Percentiles rank a stretch among this genome's conserved stretches.
Conservation (phyloP, 352 stramenopile species). For the Phytophthora citrophthora region DNA sequence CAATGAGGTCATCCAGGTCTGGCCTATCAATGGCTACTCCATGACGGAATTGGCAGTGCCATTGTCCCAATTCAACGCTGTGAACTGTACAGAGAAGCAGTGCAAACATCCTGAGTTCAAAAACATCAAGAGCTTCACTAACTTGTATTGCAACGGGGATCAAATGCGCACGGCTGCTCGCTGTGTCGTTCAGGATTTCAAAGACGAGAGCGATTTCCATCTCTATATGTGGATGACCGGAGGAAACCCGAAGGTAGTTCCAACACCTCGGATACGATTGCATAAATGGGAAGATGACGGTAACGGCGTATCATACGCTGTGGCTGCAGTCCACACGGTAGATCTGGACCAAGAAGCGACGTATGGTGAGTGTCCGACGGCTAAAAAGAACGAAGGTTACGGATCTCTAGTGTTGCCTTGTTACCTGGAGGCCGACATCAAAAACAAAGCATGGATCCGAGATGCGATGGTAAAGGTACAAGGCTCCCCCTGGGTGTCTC, state of each 20-base stretch:
- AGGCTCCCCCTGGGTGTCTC: slow-evolving; percentile 20
- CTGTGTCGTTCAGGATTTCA: slow-evolving; percentile 27
- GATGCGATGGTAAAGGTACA: slow-evolving; percentile 9
- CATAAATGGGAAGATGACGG: slow-evolving; percentile 19
- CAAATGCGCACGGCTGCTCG: slow-evolving; percentile 27
- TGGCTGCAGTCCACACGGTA: slow-evolving; percentile 31
- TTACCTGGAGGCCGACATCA: slow-evolving; percentile 2
- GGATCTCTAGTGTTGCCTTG: slow-evolving; percentile 32
- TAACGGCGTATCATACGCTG: slow-evolving; percentile 16
- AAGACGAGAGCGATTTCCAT: not conserved
- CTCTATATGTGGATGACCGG: slow-evolving; percentile 38
- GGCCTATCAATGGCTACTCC: slow-evolving; percentile 14
- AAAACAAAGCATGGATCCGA: not conserved
- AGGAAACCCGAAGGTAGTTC: slow-evolving; percentile 24
- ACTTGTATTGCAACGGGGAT: slow-evolving; percentile 27
- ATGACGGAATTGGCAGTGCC: slow-evolving; percentile 35
- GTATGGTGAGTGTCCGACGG: slow-evolving; percentile 15
- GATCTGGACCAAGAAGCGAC: slow-evolving; percentile 4
- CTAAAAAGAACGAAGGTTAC: slow-evolving; percentile 12
- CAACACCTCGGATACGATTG: not conserved
- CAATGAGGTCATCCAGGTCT: slow-evolving; percentile 32
- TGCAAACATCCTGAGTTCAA: slow-evolving; percentile 20
- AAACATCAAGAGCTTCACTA: slow-evolving; percentile 6
- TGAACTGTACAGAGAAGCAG: slow-evolving; percentile 19
- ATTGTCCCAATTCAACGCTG: slow-evolving; percentile 18